Conservation (phyloP, 441 rosid species). For the Corymbia citriodora region DNA sequence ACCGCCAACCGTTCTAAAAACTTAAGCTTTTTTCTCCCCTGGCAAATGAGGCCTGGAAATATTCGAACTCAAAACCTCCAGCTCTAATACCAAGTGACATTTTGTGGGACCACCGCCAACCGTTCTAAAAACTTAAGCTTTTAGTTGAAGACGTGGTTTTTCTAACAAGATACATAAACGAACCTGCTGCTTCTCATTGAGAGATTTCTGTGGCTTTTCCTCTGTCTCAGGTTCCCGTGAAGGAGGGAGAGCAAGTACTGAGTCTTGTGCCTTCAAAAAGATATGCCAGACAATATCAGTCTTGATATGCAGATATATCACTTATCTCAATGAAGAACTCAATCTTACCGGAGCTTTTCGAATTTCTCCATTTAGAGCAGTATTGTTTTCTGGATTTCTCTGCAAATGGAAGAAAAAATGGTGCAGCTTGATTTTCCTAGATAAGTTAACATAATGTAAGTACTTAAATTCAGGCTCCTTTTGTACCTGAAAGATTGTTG, state of each 20-base stretch:
- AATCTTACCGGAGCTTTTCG: neutral
- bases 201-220: constrained; percentile 4
- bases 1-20: too few relatives aligned
- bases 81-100: too few relatives aligned
- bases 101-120: too few relatives aligned
- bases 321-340: neutral
- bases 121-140: too few relatives aligned
- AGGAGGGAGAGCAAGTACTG: neutral
- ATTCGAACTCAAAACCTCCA: too few relatives aligned
- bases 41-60: too few relatives aligned
- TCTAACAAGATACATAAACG: neutral
- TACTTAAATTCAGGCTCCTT: neutral
- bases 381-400: neutral
- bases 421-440: neutral
- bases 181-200: constrained; percentile 2
- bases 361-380: neutral
- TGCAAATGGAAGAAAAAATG: neutral
- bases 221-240: neutral
- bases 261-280: neutral
- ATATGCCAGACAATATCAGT: neutral
- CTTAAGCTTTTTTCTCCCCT: too few relatives aligned
- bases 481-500: neutral
- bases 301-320: neutral
- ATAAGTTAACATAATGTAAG: neutral
- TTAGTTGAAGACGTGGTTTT: too few relatives aligned